Conservation (phyloP, 805 yeast genomes). For the Ascoidea rubescens region DNA sequence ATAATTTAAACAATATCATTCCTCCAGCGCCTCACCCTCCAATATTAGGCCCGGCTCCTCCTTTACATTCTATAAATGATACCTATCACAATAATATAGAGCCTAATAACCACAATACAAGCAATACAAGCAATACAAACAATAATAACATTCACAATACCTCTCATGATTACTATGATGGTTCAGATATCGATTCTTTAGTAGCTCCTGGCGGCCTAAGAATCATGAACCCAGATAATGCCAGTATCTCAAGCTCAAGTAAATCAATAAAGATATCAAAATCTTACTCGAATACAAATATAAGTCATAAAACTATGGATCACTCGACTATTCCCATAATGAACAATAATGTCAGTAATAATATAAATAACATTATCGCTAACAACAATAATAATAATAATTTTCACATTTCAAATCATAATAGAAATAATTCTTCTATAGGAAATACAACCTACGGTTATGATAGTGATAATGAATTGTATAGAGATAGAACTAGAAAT, state of each 20-base stretch:
- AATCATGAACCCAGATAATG: constrained; percentile 10
- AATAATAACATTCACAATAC: constrained; percentile 3
- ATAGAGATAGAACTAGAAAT: constrained; percentile 2
- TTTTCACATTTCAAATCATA: background rate
- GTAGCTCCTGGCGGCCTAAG: constrained; percentile 5
- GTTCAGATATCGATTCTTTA: background rate
- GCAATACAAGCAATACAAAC: background rate
- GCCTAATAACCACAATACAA: background rate
- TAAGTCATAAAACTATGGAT: too few species aligned
- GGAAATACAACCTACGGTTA: background rate
- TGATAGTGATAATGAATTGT: constrained; percentile 6
- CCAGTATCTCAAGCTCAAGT: background rate
- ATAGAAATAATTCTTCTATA: background rate
- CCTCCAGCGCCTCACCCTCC: too few species aligned
- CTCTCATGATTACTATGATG: background rate
- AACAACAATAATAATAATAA: background rate
- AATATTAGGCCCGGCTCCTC: background rate
- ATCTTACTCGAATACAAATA: too few species aligned
- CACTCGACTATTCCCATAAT: background rate
- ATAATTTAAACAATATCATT: too few species aligned
- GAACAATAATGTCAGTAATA: background rate
- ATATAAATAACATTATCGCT: background rate
- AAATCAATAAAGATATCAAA: too few species aligned
- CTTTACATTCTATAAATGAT: background rate
- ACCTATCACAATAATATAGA: background rate